These are phyloP conservation scores for Monosporozyma servazzii DNA, from an alignment of 805 yeast genomes.

Conservation along the genomic window DNA sequence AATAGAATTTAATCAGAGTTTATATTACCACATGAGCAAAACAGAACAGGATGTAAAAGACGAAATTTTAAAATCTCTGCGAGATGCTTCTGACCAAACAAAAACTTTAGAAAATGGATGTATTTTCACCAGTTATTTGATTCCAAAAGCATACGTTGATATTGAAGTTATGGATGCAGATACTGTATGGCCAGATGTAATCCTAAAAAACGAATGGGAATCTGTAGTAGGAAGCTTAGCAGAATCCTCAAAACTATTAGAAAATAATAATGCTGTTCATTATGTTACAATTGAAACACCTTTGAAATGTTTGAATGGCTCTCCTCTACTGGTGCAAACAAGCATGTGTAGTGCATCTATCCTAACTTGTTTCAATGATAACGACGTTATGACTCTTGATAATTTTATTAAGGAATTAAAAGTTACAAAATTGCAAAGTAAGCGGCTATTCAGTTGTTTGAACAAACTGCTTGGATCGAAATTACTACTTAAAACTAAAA, in stretches of 20 bases:
- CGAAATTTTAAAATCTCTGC: background rate
- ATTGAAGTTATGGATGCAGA: slow-evolving; percentile 1
- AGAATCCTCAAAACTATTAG: slow-evolving; percentile 3
- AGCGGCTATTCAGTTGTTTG: slow-evolving; percentile 2
- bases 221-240: background rate
- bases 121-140: background rate
- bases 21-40: background rate
- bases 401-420: slow-evolving; percentile 4
- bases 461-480: slow-evolving; percentile 1
- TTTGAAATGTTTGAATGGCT: background rate
- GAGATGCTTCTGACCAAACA: background rate
- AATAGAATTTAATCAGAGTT: background rate
- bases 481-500: background rate
- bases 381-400: background rate
- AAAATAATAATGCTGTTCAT: slow-evolving; percentile 5
- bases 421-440: slow-evolving; percentile 2
- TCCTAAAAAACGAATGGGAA: slow-evolving; percentile 1
- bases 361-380: slow-evolving; percentile 11
- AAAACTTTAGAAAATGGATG: background rate
- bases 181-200: slow-evolving; percentile 7
- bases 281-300: slow-evolving; percentile 11
- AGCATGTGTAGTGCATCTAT: slow-evolving; percentile 13
- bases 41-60: background rate
- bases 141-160: background rate
- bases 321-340: background rate